These are phyloP conservation scores for Moricandia arvensis DNA, from an alignment of 345 rosid species.

Conservation along the genomic window DNA sequence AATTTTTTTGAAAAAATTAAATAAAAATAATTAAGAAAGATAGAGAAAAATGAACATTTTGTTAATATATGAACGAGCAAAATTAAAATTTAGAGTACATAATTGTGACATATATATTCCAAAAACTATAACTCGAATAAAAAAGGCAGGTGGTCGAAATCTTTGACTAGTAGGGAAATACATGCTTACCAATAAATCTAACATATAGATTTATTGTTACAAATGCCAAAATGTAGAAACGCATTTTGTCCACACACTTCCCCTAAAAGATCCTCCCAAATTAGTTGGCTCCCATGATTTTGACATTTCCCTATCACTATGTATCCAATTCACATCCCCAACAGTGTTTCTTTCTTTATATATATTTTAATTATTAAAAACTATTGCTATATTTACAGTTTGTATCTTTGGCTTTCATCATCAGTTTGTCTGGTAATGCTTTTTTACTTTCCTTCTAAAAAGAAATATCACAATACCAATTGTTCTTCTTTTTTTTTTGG, in stretches of 20 bases:
- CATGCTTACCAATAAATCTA: too few species aligned
- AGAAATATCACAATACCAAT: not conserved
- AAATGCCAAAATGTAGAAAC: constrained; percentile 26
- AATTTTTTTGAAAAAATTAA: not conserved
- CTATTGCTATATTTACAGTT: not conserved
- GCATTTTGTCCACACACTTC: constrained; percentile 17
- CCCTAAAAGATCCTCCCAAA: constrained; percentile 34
- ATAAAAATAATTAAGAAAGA: not conserved
- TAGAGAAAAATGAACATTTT: not conserved
- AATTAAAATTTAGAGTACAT: not conserved
- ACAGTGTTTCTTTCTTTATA: constrained; percentile 10
- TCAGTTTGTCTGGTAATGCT: constrained; percentile 4
- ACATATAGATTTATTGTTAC: not conserved
- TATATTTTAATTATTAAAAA: not conserved
- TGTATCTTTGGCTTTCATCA: constrained; percentile 4
- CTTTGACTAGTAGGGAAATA: constrained; percentile 6
- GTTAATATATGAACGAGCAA: not conserved
- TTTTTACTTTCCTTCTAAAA: constrained; percentile 15
- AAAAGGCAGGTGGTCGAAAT: constrained; percentile 9
- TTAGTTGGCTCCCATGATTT: constrained; percentile 43
- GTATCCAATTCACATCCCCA: constrained; percentile 36
- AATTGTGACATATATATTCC: not conserved
- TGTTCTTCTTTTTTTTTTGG: not conserved
- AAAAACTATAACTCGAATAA: not conserved
- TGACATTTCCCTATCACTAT: constrained; percentile 34